Conservation (phyloP, 2,329 filamentous ascomycete genomes). For the Fusarium siculi region DNA sequence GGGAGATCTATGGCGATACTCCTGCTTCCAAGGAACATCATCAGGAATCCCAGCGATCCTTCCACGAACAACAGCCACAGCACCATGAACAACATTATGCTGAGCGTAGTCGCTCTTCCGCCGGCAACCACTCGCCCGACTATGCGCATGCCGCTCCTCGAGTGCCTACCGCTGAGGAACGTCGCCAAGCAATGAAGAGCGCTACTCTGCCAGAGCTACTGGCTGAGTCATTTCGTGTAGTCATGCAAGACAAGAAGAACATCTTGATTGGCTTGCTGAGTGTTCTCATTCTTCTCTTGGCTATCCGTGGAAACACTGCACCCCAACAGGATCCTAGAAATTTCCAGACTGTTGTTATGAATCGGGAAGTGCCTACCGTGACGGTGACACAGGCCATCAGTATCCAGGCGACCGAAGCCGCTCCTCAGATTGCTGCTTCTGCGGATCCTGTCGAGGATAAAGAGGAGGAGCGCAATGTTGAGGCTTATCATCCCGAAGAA, state of each 20-base stretch:
- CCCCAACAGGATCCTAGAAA: slow-evolving; percentile 36
- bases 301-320: slow-evolving; percentile 48
- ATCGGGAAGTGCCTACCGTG: slow-evolving; percentile 39
- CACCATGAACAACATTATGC: slow-evolving; percentile 23
- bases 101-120: slow-evolving; percentile 48
- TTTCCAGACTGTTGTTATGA: slow-evolving; percentile 47
- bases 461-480: slow-evolving; percentile 37
- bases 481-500: slow-evolving; percentile 35
- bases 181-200: slow-evolving; percentile 48
- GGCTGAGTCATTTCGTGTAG: slow-evolving; percentile 62
- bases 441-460: slow-evolving; percentile 11
- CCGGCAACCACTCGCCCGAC: slow-evolving; percentile 21
- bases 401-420: slow-evolving; percentile 6
- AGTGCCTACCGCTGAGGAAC: slow-evolving; percentile 39
- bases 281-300: slow-evolving; percentile 63
- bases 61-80: slow-evolving; percentile 7
- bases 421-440: slow-evolving; percentile 16
- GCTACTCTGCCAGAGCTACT: slow-evolving; percentile 66
- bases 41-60: slow-evolving; percentile 10
- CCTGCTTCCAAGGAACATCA: slow-evolving; percentile 15
- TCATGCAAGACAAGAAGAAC: slow-evolving; percentile 69
- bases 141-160: slow-evolving; percentile 16
- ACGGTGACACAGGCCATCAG: slow-evolving; percentile 38
- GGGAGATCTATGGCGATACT: slow-evolving; percentile 60
- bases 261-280: slow-evolving; percentile 66